These are phyloP conservation scores for Ophiosphaerella narmari DNA, from an alignment of 2,329 filamentous ascomycete species.

Conservation along the genomic window DNA sequence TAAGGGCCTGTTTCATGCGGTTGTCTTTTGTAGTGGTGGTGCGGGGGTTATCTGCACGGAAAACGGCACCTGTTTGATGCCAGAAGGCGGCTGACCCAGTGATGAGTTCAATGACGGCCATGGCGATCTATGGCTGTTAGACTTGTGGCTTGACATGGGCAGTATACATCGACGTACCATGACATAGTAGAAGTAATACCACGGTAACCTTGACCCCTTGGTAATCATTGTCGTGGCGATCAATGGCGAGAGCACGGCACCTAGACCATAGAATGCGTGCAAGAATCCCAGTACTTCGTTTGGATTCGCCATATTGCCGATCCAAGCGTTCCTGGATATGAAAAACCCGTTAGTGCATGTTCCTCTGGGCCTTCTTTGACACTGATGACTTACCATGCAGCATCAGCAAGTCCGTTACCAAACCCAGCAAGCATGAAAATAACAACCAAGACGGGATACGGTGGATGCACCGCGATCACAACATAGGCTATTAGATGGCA, in stretches of 20 bases:
- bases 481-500: slow-evolving; percentile 69
- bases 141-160: not conserved
- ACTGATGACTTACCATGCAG: slow-evolving; percentile 51
- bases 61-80: slow-evolving; percentile 62
- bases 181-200: slow-evolving; percentile 78
- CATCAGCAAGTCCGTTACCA: slow-evolving; percentile 71
- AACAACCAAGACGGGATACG: slow-evolving; percentile 68
- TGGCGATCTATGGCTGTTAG: slow-evolving; percentile 50
- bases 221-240: slow-evolving; percentile 76
- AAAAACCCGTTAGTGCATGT: not conserved
- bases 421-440: slow-evolving; percentile 70
- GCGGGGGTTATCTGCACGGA: slow-evolving; percentile 57
- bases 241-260: slow-evolving; percentile 70
- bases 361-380: slow-evolving; percentile 36
- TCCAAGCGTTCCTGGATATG: slow-evolving; percentile 52
- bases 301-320: slow-evolving; percentile 73
- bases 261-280: slow-evolving; percentile 73
- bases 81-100: slow-evolving; percentile 65
- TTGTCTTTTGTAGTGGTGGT: slow-evolving; percentile 53
- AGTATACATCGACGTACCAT: slow-evolving; percentile 59
- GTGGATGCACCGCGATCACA: slow-evolving; percentile 68
- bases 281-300: slow-evolving; percentile 77
- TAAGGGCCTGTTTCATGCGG: slow-evolving; percentile 57
- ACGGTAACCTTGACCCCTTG: slow-evolving; percentile 59
- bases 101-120: slow-evolving; percentile 61